These are phyloP conservation scores for Neoascochyta sp. DNA, from an alignment of 2,329 filamentous ascomycete species.

Conservation along the genomic window DNA sequence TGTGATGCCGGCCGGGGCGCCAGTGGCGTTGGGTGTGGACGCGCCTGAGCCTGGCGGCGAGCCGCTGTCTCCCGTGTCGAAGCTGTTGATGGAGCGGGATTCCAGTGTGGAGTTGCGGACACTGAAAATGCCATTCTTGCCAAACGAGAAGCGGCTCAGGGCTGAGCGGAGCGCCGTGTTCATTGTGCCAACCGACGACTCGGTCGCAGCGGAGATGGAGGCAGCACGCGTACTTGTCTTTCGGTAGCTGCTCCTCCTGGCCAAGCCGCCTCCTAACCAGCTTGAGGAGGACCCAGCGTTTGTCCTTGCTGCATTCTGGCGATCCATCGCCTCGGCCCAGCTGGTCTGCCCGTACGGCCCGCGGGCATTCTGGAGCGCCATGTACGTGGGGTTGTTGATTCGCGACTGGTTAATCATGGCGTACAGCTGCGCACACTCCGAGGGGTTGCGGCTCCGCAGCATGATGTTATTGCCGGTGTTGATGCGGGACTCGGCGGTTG, in stretches of 20 bases:
- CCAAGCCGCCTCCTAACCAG: constrained; percentile 47
- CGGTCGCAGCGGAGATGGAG: constrained; percentile 61
- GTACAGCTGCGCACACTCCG: constrained; percentile 80
- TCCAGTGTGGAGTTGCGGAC: constrained; percentile 73
- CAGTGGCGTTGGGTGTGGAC: constrained; percentile 32
- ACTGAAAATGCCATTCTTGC: constrained; percentile 72
- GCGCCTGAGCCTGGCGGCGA: constrained; percentile 34
- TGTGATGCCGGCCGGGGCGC: constrained; percentile 61
- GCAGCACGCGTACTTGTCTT: constrained; percentile 52
- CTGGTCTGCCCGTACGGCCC: constrained; percentile 48
- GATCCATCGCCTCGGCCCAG: constrained; percentile 53
- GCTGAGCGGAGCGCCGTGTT: constrained; percentile 70
- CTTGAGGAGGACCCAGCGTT: constrained; percentile 41
- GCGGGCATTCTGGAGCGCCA: constrained; percentile 70
- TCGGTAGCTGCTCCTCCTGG: constrained; percentile 54
- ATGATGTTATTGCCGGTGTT: constrained; percentile 74
- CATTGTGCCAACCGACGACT: constrained; percentile 71
- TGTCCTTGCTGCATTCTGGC: constrained; percentile 45
- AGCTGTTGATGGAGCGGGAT: constrained; percentile 53
- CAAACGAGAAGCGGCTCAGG: constrained; percentile 67
- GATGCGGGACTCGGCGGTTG: constrained; percentile 68
- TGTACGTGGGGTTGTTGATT: constrained; percentile 89
- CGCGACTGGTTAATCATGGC: constrained; percentile 81
- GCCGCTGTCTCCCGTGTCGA: constrained; percentile 47
- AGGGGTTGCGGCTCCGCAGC: constrained; percentile 73